Conservation (phyloP, 495 filamentous ascomycete species). For the Durotheca rogersii region DNA sequence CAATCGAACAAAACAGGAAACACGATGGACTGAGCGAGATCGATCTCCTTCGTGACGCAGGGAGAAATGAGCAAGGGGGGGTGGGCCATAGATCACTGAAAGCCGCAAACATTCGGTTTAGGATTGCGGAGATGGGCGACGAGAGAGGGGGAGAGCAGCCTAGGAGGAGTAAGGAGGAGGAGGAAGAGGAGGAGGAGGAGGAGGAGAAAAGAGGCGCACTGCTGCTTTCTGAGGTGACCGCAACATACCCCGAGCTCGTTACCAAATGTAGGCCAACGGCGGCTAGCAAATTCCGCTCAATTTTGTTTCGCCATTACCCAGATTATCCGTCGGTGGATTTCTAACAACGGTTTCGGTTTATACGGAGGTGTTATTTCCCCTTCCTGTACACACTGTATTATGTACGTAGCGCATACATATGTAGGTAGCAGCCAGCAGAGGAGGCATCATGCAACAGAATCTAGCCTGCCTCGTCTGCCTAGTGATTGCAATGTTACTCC, state of each 20-base stretch:
- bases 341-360: too few species aligned
- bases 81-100: constrained; percentile 1
- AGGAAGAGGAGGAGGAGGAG: neutral
- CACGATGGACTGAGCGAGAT: constrained; percentile 15
- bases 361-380: too few species aligned
- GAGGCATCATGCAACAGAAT: too few species aligned
- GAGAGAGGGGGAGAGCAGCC: neutral
- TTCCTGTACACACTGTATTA: constrained; percentile 10
- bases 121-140: constrained; percentile 33
- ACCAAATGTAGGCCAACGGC: constrained; percentile 20
- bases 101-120: constrained; percentile 22
- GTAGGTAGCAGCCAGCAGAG: too few species aligned
- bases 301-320: constrained; percentile 23
- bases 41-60: constrained; percentile 24
- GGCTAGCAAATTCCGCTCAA: constrained; percentile 26
- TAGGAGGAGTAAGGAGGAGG: constrained; percentile 14
- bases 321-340: constrained; percentile 32
- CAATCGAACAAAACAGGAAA: constrained; percentile 20
- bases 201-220: constrained; percentile 1
- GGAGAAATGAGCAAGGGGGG: constrained; percentile 26
- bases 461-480: too few species aligned
- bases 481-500: too few species aligned
- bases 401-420: too few species aligned
- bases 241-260: constrained; percentile 31
- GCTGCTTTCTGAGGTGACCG: constrained; percentile 14